Conservation (phyloP, 805 yeast genomes). For the Candida montana region DNA sequence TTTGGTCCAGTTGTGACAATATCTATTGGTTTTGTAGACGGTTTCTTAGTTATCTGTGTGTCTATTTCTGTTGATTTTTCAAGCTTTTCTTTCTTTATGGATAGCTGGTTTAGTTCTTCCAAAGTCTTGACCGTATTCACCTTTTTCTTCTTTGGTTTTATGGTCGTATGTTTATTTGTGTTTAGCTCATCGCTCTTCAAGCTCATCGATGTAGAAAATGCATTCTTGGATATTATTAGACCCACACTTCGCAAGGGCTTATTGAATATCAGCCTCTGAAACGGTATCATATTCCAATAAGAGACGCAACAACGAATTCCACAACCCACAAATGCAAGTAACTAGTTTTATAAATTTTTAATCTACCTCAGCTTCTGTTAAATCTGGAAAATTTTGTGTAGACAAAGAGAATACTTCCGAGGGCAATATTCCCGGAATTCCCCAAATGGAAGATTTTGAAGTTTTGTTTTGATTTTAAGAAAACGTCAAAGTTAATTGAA, state of each 20-base stretch:
- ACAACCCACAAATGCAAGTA: too few species aligned
- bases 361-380: too few species aligned
- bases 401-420: background rate
- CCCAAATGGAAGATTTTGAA: background rate
- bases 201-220: background rate
- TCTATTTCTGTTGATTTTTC: background rate
- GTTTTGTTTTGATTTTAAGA: slow-evolving; percentile 7
- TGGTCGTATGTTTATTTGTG: background rate
- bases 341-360: too few species aligned
- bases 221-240: too few species aligned
- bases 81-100: slow-evolving; percentile 2
- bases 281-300: background rate
- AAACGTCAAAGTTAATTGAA: too few species aligned
- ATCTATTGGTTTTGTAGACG: slow-evolving; percentile 10
- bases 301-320: too few species aligned
- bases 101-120: background rate
- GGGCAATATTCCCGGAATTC: background rate
- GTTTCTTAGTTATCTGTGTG: background rate
- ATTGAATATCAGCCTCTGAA: background rate
- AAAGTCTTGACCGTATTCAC: slow-evolving; percentile 7
- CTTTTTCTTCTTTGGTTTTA: slow-evolving; percentile 4
- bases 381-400: background rate
- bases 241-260: background rate
- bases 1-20: slow-evolving; percentile 15
- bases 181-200: background rate